Conservation (phyloP, 1,284 basidiomycete species). For the Ganoderma lucidum region DNA sequence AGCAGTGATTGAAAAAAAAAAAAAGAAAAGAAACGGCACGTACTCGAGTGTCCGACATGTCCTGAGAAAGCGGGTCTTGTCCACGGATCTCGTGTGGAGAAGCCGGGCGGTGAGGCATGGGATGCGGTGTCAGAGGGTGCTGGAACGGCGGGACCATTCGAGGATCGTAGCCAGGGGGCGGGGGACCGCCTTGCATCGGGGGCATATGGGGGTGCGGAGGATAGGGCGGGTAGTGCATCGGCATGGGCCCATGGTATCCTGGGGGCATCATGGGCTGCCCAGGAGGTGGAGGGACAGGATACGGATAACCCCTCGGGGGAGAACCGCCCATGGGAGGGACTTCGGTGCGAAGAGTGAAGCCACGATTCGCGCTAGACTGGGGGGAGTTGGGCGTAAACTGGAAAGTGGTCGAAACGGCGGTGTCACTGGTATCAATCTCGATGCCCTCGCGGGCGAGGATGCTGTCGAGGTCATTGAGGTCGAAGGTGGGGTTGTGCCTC, state of each 20-base stretch:
- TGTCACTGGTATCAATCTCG: conserved; percentile 52
- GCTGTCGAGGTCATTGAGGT: conserved; percentile 70
- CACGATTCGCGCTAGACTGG: conserved; percentile 33
- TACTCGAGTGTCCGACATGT: conserved; percentile 75
- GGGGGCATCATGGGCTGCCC: conserved; percentile 41
- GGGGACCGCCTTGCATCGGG: conserved; percentile 44
- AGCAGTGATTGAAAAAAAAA: not conserved
- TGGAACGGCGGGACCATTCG: conserved; percentile 65
- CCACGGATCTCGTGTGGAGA: conserved; percentile 62
- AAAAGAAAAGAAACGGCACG: conserved; percentile 26
- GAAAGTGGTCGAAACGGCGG: conserved; percentile 44
- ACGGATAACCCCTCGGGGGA: conserved; percentile 41
- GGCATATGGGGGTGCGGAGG: conserved; percentile 35
- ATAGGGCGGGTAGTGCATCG: conserved; percentile 44
- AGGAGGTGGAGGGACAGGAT: conserved; percentile 38
- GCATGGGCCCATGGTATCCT: conserved; percentile 35
- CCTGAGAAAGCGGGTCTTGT: conserved; percentile 77
- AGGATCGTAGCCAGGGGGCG: conserved; percentile 55
- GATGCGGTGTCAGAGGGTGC: conserved; percentile 47
- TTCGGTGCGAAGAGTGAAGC: conserved; percentile 43
- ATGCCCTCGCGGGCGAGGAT: conserved; percentile 71
- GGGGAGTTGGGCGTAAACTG: conserved; percentile 46
- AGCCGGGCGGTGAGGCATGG: conserved; percentile 41
- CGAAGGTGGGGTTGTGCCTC: conserved; percentile 70
- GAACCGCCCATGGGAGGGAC: conserved; percentile 42